Percentiles rank a stretch among this genome's conserved stretches.
Evolutionary conservation across 208 protist genomes (phyloP).

Genomic region (Acanthamoeba polyphaga): DNA sequence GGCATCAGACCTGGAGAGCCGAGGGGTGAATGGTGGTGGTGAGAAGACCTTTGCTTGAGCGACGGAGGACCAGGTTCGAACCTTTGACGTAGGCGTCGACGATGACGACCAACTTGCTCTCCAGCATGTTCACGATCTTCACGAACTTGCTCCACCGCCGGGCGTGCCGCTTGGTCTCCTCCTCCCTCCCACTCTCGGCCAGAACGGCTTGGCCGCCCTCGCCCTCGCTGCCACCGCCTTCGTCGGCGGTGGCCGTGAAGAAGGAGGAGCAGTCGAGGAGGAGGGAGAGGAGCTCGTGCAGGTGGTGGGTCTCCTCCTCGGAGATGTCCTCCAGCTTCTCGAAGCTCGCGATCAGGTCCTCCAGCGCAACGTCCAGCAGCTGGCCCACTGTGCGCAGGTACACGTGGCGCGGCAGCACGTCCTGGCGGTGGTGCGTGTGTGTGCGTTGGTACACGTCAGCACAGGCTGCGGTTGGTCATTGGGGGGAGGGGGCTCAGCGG

Average conservation of each 20-base stretch:
- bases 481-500: background rate
- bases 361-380: slow-evolving; percentile 12
- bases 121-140: slow-evolving; percentile 57
- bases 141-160: slow-evolving; percentile 55
- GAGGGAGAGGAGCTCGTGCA: slow-evolving; percentile 49
- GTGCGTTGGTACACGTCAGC: background rate
- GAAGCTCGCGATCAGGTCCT: background rate
- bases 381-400: slow-evolving; percentile 2
- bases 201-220: background rate
- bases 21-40: background rate
- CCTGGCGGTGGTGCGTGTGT: background rate
- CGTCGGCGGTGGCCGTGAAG: background rate
- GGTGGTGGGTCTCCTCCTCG: slow-evolving; percentile 78
- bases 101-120: slow-evolving; percentile 65
- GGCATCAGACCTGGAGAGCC: slow-evolving; percentile 11
- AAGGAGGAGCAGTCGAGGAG: slow-evolving; percentile 6
- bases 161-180: slow-evolving; percentile 6
- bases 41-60: too few relatives aligned
- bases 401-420: slow-evolving; percentile 45
- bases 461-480: background rate
- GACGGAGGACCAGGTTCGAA: background rate
- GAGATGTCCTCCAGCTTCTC: slow-evolving; percentile 60
- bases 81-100: slow-evolving; percentile 59
- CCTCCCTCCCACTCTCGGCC: background rate
- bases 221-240: background rate